Evolutionary conservation across 2,329 filamentous ascomycete species (phyloP).

Genomic region (Neofusicoccum kwambonambiense): DNA sequence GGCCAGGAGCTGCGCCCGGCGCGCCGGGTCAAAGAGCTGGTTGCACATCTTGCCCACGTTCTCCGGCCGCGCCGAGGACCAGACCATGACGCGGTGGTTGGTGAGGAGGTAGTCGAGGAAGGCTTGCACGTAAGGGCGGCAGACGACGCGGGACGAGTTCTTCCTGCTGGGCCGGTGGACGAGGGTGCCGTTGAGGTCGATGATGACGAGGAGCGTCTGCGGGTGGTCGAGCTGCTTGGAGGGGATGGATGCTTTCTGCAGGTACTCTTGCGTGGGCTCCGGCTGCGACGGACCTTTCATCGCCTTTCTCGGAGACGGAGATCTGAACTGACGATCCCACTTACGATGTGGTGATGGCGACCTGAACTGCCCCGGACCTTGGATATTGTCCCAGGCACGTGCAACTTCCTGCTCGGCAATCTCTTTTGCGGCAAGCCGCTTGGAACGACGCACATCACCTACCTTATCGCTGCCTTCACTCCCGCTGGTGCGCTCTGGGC

Average conservation of each 20-base stretch:
- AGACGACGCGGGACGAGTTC: conserved; percentile 52
- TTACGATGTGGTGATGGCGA: not conserved
- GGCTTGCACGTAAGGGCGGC: conserved; percentile 63
- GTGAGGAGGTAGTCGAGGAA: conserved; percentile 75
- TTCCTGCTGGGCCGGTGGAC: conserved; percentile 63
- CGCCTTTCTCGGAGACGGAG: not conserved
- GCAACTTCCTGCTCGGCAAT: not conserved
- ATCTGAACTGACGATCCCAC: too few species aligned
- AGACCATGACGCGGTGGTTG: conserved; percentile 79
- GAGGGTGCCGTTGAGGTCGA: conserved; percentile 93
- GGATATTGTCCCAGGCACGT: too few species aligned
- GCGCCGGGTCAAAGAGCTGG: conserved; percentile 56
- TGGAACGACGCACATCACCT: not conserved
- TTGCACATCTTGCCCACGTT: conserved; percentile 71
- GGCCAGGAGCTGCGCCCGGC: conserved; percentile 60
- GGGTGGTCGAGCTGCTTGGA: conserved; percentile 41
- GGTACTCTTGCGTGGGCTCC: conserved; percentile 59
- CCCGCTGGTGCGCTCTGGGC: not conserved
- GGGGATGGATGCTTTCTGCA: conserved; percentile 50
- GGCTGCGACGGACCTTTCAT: conserved; percentile 49
- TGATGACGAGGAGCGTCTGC: conserved; percentile 72
- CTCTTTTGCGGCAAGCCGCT: not conserved
- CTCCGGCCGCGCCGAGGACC: conserved; percentile 76
- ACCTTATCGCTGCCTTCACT: not conserved
- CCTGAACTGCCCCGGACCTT: not conserved